Conservation (phyloP, 2,329 filamentous ascomycete genomes). For the Xylaria arbuscula region DNA sequence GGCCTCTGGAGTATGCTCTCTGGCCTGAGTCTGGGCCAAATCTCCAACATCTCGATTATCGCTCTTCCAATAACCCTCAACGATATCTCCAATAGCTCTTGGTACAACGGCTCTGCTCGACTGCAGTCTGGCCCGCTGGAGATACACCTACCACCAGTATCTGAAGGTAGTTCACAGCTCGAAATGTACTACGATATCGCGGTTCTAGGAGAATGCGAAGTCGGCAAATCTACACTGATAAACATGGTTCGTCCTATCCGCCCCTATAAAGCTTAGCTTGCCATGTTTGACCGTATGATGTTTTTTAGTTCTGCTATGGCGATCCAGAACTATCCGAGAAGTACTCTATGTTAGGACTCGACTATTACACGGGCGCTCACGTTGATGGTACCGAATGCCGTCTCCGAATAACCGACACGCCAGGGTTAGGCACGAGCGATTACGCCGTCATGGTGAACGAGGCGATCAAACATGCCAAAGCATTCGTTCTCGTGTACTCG, state of each 20-base stretch:
- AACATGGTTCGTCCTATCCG: constrained; percentile 10
- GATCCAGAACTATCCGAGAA: background rate
- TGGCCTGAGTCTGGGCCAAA: constrained; percentile 15
- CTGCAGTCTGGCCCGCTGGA: background rate
- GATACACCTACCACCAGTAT: background rate
- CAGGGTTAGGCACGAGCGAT: background rate
- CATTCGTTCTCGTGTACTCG: constrained; percentile 17
- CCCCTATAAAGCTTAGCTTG: background rate
- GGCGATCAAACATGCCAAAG: constrained; percentile 1
- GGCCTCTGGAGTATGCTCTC: constrained; percentile 27
- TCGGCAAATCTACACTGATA: constrained; percentile 25
- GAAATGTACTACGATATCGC: too few species aligned
- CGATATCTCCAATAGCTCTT: constrained; percentile 20
- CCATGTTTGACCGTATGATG: background rate
- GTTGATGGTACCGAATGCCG: background rate
- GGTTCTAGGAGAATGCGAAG: constrained; percentile 15
- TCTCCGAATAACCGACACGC: constrained; percentile 7
- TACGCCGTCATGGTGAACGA: background rate
- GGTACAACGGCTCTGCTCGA: constrained; percentile 7
- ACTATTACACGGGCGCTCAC: background rate
- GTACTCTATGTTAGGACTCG: background rate
- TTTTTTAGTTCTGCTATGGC: background rate
- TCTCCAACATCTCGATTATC: constrained; percentile 32
- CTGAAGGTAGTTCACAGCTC: too few species aligned
- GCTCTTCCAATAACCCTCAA: constrained; percentile 21